Percentiles rank a stretch among this genome's conserved stretches.
Conservation (phyloP, 371 early-diverging fungal species). For the Phascolomyces articulosus region DNA sequence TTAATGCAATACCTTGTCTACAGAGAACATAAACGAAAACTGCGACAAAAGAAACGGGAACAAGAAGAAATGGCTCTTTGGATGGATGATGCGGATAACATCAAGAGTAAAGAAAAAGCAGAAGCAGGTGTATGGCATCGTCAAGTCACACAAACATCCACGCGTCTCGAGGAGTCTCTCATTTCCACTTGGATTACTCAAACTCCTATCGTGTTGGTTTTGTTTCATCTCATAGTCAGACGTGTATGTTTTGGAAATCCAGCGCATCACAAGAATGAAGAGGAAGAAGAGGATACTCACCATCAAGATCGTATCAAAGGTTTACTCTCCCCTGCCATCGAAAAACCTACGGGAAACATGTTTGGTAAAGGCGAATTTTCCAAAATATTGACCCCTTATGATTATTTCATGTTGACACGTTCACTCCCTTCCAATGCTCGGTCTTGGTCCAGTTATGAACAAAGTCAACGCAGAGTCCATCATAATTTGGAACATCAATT, state of each 20-base stretch:
- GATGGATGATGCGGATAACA: conserved; percentile 11
- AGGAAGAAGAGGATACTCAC: neutral
- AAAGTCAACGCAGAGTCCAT: conserved; percentile 10
- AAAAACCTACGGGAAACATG: neutral
- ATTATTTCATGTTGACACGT: conserved; percentile 39
- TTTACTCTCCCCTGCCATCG: conserved; percentile 25
- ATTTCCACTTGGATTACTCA: conserved; percentile 30
- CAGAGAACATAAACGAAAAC: conserved; percentile 12
- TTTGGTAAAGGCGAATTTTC: conserved; percentile 22
- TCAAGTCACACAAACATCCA: conserved; percentile 11
- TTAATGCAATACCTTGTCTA: conserved; percentile 24
- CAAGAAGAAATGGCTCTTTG: conserved; percentile 23
- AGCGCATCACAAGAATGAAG: neutral
- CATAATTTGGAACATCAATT: conserved; percentile 30
- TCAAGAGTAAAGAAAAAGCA: neutral
- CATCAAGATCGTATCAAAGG: conserved; percentile 29
- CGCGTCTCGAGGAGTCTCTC: conserved; percentile 16
- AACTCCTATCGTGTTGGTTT: conserved; percentile 17
- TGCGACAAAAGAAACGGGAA: conserved; percentile 11
- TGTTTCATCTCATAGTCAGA: conserved; percentile 24
- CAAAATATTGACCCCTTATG: conserved; percentile 30
- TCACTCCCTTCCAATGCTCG: conserved; percentile 32
- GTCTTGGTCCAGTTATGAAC: conserved; percentile 32
- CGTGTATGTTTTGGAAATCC: conserved; percentile 14
- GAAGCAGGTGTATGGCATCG: conserved; percentile 18